Evolutionary conservation across 805 yeast species (phyloP), one percentile per base, ranked within the genome.

Genomic region (Metschnikowia shivogae): DNA sequence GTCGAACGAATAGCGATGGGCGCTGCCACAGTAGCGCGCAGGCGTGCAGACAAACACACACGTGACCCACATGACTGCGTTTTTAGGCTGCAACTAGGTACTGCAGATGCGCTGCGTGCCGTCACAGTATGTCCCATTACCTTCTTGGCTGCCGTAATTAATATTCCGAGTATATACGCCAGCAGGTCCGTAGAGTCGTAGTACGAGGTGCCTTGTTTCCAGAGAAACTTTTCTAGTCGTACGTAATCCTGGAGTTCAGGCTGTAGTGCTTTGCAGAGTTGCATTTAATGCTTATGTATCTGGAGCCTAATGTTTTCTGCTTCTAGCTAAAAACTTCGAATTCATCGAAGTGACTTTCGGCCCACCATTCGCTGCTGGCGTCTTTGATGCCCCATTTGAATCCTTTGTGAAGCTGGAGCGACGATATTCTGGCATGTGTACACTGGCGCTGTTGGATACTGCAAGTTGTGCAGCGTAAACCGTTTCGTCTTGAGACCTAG

Each of bases 271-370:
- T 26, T 19, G 34, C 19, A 29, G 27, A 17, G 26, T 11, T 22
- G 6, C 26, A 22, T 22, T 22, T 22, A 12, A 36, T 7, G 17
- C 32, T 27, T 27, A 17, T 36, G 6, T 28, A 17, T 12, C 32
- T 27, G 17, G 5, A 13, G 38, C 19, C 9, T 29, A 37, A 26
- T 34, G 40, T n/a, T 81, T 63, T 19, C 70, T 67, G 42, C 81
- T 76, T 55, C 87, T 64, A 4, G 86, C 82, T 46, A 82, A 62
- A 38, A 83, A 67, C 54, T 78, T 78, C 5, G 87, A 82, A 58
- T 80, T 81, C 76, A 76, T 68, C 12, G 80, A 67, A 3, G 85
- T 80, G 17, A 81, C 71, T 57, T 64, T 39, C 60, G 34, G 40
- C 5, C 50, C 51, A 27, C 44, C 46, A 30, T 29, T 33, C 28